Base-by-base conservation (phyloP, 2,329 filamentous ascomycete species). In the Colletotrichum sidae region DNA sequence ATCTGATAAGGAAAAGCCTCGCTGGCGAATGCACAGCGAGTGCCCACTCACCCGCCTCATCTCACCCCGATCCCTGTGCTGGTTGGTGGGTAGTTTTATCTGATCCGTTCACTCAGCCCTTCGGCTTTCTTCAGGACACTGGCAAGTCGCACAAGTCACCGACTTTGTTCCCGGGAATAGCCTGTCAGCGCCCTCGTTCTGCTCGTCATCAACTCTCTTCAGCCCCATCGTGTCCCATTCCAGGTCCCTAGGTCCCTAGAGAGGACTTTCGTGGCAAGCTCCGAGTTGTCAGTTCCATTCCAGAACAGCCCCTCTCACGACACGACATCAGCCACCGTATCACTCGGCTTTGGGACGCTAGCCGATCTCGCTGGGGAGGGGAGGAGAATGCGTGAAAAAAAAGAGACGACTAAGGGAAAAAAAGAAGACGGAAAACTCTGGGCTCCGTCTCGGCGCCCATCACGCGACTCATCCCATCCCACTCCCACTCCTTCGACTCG, bases 1-100 rank as follows among this genome's bases (percentile, higher is more conserved):
- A 62, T 65, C 62, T 65, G 62, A 65, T 65, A 65, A 65, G 62
- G 62, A 35, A 65, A 62, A 51, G 57, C 34, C 25, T n/a, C 44
- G 10, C 17, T 17, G 17, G 17, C 17, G 17, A 17, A 17, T 17
- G 17, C 17, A 6, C 15, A n/a, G 15, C 2, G 13, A 46, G 44
- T 46, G 13, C 11, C 44, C 44, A 46, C 17, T 33, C n/a, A 25
- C 25, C 25, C 25, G 25, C 25, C 25, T 25, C 25, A 25, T 25
- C 25, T 25, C 25, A 25, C 25, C 25, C 25, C 25, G 25, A 25
- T 25, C 25, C 25, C 4, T 25, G 25, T 25, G 25, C 25, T 25
- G 4, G 25, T 10, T 41, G 12, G 52, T 47, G 38, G 59, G 53
- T 45, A 35, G 44, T 45, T 45, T 52, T 45, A 55, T 56, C 51